Percentiles rank a stretch among this genome's conserved stretches.
These are phyloP conservation scores for Blastobotrys persicus DNA, from an alignment of 1,139 yeast species.

Conservation along the genomic window DNA sequence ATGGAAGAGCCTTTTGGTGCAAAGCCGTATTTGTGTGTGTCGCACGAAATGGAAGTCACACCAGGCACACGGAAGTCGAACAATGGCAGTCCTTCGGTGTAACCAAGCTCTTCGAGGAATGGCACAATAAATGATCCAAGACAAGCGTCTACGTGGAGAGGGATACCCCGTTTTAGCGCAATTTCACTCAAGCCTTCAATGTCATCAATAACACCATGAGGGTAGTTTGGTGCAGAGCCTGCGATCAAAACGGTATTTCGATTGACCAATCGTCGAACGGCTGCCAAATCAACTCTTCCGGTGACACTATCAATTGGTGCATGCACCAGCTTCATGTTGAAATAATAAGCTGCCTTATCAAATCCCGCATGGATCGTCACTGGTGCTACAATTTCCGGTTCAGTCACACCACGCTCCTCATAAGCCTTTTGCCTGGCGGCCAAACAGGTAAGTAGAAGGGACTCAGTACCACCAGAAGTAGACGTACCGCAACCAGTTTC, in stretches of 20 bases:
- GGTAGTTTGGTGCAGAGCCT: conserved; percentile 96
- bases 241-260: conserved; percentile 76
- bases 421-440: conserved; percentile 73
- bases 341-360: conserved; percentile 89
- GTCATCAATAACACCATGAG: conserved; percentile 94
- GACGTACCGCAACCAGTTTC: conserved; percentile 78
- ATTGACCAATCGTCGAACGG: conserved; percentile 65
- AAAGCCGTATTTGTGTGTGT: conserved; percentile 96
- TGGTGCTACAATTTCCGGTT: conserved; percentile 90
- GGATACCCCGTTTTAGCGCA: conserved; percentile 63
- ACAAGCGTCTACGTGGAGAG: conserved; percentile 94
- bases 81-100: conserved; percentile 46
- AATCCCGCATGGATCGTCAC: conserved; percentile 91
- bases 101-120: conserved; percentile 65
- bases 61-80: conserved; percentile 91
- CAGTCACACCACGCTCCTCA: conserved; percentile 58
- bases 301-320: conserved; percentile 72
- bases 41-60: conserved; percentile 96
- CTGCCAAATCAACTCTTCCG: conserved; percentile 61
- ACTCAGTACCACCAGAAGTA: conserved; percentile 97
- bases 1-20: conserved; percentile 96
- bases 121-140: conserved; percentile 89
- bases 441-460: conserved; percentile 76
- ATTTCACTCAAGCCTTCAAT: conserved; percentile 67
- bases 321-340: conserved; percentile 79